These are phyloP conservation scores for Neurospora sp. DNA, from an alignment of 2,329 filamentous ascomycete genomes.

Conservation along the genomic window DNA sequence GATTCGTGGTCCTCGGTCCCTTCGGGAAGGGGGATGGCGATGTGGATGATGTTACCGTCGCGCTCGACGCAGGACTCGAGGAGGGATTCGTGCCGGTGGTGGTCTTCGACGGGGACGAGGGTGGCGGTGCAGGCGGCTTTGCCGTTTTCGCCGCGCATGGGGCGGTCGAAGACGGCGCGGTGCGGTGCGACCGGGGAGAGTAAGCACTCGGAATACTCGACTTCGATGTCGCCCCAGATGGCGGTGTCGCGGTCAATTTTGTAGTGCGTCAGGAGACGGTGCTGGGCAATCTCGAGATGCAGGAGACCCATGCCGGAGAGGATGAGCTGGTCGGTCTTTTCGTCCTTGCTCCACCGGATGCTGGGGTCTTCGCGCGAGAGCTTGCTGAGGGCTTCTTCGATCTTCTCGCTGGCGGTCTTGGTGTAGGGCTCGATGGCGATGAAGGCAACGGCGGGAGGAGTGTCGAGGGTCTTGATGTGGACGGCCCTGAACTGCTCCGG, in stretches of 20 bases:
- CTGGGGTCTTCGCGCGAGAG: constrained; percentile 89
- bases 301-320: constrained; percentile 94
- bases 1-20: constrained; percentile 28
- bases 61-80: constrained; percentile 37
- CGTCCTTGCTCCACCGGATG: constrained; percentile 71
- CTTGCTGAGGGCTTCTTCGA: constrained; percentile 66
- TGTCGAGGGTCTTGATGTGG: constrained; percentile 77
- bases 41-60: constrained; percentile 63
- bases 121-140: constrained; percentile 65
- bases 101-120: constrained; percentile 50
- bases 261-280: constrained; percentile 80
- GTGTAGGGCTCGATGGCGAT: constrained; percentile 70
- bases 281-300: constrained; percentile 85
- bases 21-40: constrained; percentile 41
- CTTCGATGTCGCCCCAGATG: constrained; percentile 78
- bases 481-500: constrained; percentile 63
- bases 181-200: constrained; percentile 46
- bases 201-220: constrained; percentile 85
- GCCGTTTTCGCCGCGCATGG: constrained; percentile 69
- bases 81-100: constrained; percentile 26
- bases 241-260: constrained; percentile 62
- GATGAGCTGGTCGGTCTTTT: constrained; percentile 87
- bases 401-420: constrained; percentile 61
- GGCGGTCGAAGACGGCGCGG: constrained; percentile 62
- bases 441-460: constrained; percentile 92